Conservation (phyloP, 2,329 filamentous ascomycete species). For the Stagonosporopsis chrysanthemi region DNA sequence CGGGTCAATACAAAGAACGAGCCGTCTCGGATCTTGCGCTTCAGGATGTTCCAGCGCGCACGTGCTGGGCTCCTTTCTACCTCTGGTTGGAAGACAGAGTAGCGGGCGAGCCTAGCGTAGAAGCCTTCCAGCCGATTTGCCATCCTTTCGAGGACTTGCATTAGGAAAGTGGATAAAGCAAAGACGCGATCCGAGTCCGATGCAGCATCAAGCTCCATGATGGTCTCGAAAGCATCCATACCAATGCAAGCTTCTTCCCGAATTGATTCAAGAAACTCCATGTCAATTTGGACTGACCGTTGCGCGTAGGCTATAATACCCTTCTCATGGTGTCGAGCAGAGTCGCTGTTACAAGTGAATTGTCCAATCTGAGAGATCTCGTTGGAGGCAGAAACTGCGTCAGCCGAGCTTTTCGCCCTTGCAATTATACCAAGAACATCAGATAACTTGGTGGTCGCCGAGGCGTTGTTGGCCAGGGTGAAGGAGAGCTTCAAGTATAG, state of each 20-base stretch:
- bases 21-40: constrained; percentile 58
- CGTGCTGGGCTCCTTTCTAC: constrained; percentile 63
- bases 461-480: constrained; percentile 37
- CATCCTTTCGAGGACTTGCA: constrained; percentile 63
- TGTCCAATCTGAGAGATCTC: constrained; percentile 61
- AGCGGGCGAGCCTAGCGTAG: constrained; percentile 59
- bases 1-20: constrained; percentile 61
- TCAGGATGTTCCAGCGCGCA: constrained; percentile 61
- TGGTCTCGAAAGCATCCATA: constrained; percentile 60
- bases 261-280: constrained; percentile 62
- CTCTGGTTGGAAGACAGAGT: constrained; percentile 60
- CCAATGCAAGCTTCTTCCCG: constrained; percentile 61
- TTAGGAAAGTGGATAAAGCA: constrained; percentile 54
- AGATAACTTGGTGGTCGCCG: constrained; percentile 48
- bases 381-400: constrained; percentile 57
- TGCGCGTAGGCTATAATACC: constrained; percentile 61
- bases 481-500: constrained; percentile 38
- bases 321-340: constrained; percentile 60
- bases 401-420: constrained; percentile 55
- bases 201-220: constrained; percentile 53
- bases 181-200: constrained; percentile 52
- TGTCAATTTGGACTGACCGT: constrained; percentile 60
- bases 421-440: constrained; percentile 56
- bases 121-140: constrained; percentile 61
- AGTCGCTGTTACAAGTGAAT: constrained; percentile 57